Percentiles rank a stretch among this genome's conserved stretches.
These are phyloP conservation scores for Sporothrix mexicana DNA, from an alignment of 2,329 filamentous ascomycete genomes.

Conservation along the genomic window DNA sequence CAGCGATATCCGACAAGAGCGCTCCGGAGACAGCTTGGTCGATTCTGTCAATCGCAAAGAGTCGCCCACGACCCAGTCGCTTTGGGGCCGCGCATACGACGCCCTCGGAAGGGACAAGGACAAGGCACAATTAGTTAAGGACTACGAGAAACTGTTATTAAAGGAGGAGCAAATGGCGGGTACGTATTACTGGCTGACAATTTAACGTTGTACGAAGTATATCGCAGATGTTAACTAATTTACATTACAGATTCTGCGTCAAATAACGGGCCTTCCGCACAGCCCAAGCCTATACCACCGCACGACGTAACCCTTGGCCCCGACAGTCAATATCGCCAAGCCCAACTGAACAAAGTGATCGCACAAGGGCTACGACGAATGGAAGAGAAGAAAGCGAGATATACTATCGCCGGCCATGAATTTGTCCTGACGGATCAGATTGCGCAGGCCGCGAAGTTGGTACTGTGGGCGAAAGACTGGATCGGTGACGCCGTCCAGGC, in stretches of 20 bases:
- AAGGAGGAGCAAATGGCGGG: constrained; percentile 14
- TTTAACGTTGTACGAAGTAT: background rate
- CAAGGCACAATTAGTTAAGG: constrained; percentile 36
- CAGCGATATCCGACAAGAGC: constrained; percentile 19
- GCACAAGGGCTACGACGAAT: constrained; percentile 36
- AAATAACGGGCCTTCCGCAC: constrained; percentile 2
- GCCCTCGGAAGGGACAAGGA: constrained; percentile 37
- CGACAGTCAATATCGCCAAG: constrained; percentile 15
- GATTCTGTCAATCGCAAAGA: background rate
- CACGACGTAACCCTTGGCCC: background rate
- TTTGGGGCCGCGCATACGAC: constrained; percentile 44
- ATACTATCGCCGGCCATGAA: constrained; percentile 38
- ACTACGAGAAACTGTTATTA: constrained; percentile 41
- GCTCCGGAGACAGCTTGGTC: constrained; percentile 9
- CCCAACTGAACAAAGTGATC: constrained; percentile 36
- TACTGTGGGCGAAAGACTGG: constrained; percentile 39
- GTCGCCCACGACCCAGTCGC: constrained; percentile 32
- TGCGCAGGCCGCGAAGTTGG: constrained; percentile 36
- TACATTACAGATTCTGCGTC: constrained; percentile 23
- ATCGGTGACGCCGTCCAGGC: constrained; percentile 42
- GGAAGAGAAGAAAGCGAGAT: constrained; percentile 36
- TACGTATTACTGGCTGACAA: constrained; percentile 1
- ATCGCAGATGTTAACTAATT: constrained; percentile 13
- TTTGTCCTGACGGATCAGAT: constrained; percentile 39
- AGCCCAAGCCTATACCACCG: background rate